Evolutionary conservation across 2,329 filamentous ascomycete genomes (phyloP), one percentile per base, ranked within the genome.

Genomic region (Salinomyces thailandicus): DNA sequence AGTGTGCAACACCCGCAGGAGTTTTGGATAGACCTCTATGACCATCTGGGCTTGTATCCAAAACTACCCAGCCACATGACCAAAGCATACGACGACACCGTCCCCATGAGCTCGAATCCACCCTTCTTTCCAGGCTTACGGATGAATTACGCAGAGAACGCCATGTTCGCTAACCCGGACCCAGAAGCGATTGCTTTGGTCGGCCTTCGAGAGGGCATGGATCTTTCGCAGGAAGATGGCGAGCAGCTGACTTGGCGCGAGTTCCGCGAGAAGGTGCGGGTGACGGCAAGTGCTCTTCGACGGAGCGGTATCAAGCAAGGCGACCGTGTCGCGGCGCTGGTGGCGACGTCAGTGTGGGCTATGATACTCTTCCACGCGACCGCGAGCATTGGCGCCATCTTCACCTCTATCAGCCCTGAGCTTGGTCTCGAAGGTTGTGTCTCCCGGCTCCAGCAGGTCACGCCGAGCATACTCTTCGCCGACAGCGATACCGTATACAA

Each of bases 11-110:
- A 58, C n/a, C 52, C 60, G 4, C 62, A 66, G 32, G 52, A 61
- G 8, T 66, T 66, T 41, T 66, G 63, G 63, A 53, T 59, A 16
- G 59, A 64, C 43, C 46, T 66, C n/a, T 63, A 64, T 39, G 33
- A 47, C 9, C 63, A 61, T 38, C 53, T 60, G 1, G 49, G 51
- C 6, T 46, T 66, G n/a, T 49, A 49, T 5, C 61, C 62, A 1
- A 20, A 43, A 9, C 43, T 63, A 3, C 58, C 60, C n/a, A 35
- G 44, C 14, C 49, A 39, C 1, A 48, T 50, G 14, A 59, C 42
- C 5, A 50, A 48, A 33, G 62, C 62, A 9, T 65, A 62, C 46
- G 57, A 65, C 45, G 47, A 55, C 18, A 52, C 36, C 4, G 43
- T 53, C 2, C 56, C 54, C 1, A 60, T 66, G 48, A 55, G 55